Percentiles rank a stretch among this genome's conserved stretches.
Conservation (phyloP, 2,329 filamentous ascomycete genomes). For the Colletotrichum tanaceti region DNA sequence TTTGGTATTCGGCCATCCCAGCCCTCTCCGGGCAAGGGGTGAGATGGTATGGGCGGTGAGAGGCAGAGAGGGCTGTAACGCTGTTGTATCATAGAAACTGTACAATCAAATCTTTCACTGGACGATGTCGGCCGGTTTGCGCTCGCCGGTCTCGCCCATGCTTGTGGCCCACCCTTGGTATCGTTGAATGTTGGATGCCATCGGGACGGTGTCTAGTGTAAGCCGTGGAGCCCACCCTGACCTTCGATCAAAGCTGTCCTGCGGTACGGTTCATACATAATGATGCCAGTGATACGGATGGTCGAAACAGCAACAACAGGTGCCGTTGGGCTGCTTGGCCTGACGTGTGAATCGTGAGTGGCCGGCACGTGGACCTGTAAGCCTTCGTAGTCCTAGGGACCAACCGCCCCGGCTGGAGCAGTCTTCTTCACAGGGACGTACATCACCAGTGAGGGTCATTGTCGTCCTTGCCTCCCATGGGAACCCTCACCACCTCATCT, state of each 20-base stretch:
- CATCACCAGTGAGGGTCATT: not conserved
- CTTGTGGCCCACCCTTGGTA: too few species aligned
- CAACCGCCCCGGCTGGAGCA: too few species aligned
- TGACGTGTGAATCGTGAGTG: too few species aligned
- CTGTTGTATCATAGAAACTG: constrained; percentile 55
- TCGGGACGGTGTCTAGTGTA: not conserved
- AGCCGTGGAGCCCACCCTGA: not conserved
- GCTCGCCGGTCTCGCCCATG: not conserved
- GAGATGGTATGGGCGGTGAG: constrained; percentile 49
- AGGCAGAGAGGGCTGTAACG: constrained; percentile 34
- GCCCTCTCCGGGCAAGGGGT: constrained; percentile 41
- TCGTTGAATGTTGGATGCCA: not conserved
- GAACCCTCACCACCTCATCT: not conserved
- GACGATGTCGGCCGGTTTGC: constrained; percentile 4
- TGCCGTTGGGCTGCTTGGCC: too few species aligned
- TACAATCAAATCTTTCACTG: constrained; percentile 39
- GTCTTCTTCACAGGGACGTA: not conserved
- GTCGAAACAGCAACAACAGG: too few species aligned
- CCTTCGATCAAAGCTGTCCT: not conserved
- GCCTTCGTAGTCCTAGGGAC: too few species aligned
- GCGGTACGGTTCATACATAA: too few species aligned
- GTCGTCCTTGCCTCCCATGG: not conserved
- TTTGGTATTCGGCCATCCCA: not conserved
- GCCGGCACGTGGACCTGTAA: too few species aligned
- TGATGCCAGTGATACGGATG: too few species aligned